A percentile compares a stretch with the other conserved stretches of the same genome.
Conservation (phyloP, 1,139 yeast species). For the Kodamaea sp. region DNA sequence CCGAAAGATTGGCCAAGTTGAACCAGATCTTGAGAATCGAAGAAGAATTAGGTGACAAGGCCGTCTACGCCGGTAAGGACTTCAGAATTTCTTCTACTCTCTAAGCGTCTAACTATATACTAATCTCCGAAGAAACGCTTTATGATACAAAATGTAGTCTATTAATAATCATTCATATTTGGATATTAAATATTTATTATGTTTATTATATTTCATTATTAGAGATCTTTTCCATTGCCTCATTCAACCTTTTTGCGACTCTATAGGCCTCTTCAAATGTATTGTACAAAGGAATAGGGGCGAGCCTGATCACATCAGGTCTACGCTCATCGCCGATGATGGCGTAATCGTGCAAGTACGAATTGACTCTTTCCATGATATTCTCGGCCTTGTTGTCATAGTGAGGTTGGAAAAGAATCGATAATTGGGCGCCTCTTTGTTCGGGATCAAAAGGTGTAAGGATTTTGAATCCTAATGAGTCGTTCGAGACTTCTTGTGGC, state of each 20-base stretch:
- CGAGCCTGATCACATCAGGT: constrained; percentile 83
- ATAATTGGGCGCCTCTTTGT: constrained; percentile 80
- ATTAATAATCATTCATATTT: neutral
- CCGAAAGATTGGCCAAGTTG: constrained; percentile 97
- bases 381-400: constrained; percentile 34
- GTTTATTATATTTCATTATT: constrained; percentile 3
- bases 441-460: constrained; percentile 64
- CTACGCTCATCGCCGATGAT: constrained; percentile 85
- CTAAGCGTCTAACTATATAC: constrained; percentile 9
- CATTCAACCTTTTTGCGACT: constrained; percentile 4
- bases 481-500: constrained; percentile 21
- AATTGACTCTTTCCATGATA: constrained; percentile 64
- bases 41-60: constrained; percentile 95
- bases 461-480: constrained; percentile 56
- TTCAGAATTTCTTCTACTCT: constrained; percentile 55
- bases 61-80: constrained; percentile 87
- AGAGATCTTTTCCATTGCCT: constrained; percentile 5
- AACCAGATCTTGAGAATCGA: constrained; percentile 96
- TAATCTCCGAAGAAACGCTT: neutral
- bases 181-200: neutral
- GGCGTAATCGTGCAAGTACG: constrained; percentile 54
- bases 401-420: constrained; percentile 65
- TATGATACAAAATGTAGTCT: too few relatives aligned
- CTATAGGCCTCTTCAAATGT: constrained; percentile 62
- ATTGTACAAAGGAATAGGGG: constrained; percentile 84